phyloP scores from a whole-genome alignment of 257 asterid genomes.

The Gentiana macrophylla region DNA sequence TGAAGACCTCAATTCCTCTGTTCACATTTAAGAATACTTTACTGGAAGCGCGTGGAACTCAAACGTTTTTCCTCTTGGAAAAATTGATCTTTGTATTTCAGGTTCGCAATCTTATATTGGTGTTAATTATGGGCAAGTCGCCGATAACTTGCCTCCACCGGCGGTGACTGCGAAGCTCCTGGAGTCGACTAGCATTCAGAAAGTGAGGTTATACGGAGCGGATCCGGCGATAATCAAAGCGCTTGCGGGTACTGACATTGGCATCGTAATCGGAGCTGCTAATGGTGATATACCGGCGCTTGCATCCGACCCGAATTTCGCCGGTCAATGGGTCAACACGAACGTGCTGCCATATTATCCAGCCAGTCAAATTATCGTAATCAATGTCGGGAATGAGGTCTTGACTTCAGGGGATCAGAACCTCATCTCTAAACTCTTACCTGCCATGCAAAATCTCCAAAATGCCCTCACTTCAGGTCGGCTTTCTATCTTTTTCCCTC shows the following conservation, averaged over 20 bases:
- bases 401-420: slow-evolving; percentile 46
- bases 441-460: slow-evolving; percentile 97
- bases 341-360: slow-evolving; percentile 74
- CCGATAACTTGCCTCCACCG: slow-evolving; percentile 91
- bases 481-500: background rate
- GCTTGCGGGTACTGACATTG: slow-evolving; percentile 66
- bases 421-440: slow-evolving; percentile 62
- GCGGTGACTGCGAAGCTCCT: slow-evolving; percentile 71
- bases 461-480: slow-evolving; percentile 90
- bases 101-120: slow-evolving; percentile 83
- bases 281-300: slow-evolving; percentile 89
- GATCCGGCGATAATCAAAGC: slow-evolving; percentile 78
- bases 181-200: slow-evolving; percentile 63
- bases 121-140: slow-evolving; percentile 75
- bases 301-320: slow-evolving; percentile 78
- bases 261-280: slow-evolving; percentile 85
- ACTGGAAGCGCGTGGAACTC: no score
- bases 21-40: no score
- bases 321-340: slow-evolving; percentile 69
- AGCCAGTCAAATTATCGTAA: slow-evolving; percentile 64
- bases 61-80: background rate
- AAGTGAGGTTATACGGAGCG: slow-evolving; percentile 87
- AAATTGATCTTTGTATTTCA: slow-evolving; percentile 7
- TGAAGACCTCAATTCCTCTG: background rate
- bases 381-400: slow-evolving; percentile 87